These are phyloP conservation scores for Malania oleifera DNA, from an alignment of 164 flowering plant genomes.

Conservation along the genomic window DNA sequence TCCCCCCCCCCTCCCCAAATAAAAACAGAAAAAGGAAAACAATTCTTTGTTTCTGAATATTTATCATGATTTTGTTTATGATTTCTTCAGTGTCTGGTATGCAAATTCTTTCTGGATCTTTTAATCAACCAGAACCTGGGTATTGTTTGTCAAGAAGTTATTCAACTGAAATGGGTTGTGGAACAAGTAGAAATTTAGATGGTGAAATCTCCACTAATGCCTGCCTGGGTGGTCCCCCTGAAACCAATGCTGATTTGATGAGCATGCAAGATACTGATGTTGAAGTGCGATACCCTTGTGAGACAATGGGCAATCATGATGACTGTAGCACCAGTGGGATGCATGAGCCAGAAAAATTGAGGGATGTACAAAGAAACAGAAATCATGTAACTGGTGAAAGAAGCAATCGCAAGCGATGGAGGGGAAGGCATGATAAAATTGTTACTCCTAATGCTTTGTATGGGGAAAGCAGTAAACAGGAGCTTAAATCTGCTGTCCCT, in stretches of 20 bases:
- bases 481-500: slow-evolving; percentile 13
- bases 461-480: slow-evolving; percentile 29
- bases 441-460: slow-evolving; percentile 21
- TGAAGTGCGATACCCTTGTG: slow-evolving; percentile 53
- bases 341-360: slow-evolving; percentile 27
- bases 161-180: slow-evolving; percentile 34
- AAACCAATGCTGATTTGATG: slow-evolving; percentile 28
- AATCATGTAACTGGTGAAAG: slow-evolving; percentile 50
- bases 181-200: slow-evolving; percentile 40
- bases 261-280: slow-evolving; percentile 35
- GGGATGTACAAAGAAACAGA: slow-evolving; percentile 44
- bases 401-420: slow-evolving; percentile 87
- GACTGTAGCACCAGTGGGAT: slow-evolving; percentile 86
- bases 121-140: slow-evolving; percentile 29
- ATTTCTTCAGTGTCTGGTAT: slow-evolving; percentile 23
- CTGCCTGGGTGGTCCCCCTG: slow-evolving; percentile 30
- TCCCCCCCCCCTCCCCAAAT: background rate
- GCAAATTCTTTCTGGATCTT: slow-evolving; percentile 21
- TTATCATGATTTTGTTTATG: background rate
- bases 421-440: slow-evolving; percentile 60
- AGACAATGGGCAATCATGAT: slow-evolving; percentile 36
- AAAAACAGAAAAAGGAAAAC: too few relatives aligned
- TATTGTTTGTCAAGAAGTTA: slow-evolving; percentile 34
- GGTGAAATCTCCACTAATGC: slow-evolving; percentile 41
- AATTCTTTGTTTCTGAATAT: background rate